These are phyloP conservation scores for Cordyceps cateniannulata DNA, from an alignment of 2,329 filamentous ascomycete species.

Conservation along the genomic window DNA sequence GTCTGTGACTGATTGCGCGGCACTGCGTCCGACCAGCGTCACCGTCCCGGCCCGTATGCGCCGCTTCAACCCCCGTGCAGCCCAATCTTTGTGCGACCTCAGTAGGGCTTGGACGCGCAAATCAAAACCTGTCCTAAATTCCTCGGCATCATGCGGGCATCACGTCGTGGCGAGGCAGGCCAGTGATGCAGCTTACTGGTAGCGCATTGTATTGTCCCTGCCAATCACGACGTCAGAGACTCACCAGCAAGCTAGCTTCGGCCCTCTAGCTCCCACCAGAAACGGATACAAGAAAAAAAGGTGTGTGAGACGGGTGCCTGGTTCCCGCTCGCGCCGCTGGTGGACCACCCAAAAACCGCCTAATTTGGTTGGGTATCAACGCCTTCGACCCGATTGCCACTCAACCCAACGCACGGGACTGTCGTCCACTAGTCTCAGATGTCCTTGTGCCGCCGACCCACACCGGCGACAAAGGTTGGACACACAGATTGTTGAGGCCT, in stretches of 20 bases:
- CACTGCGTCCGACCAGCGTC: neutral
- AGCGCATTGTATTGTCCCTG: neutral
- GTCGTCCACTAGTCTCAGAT: neutral
- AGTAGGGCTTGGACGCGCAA: neutral
- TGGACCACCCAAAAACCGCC: neutral
- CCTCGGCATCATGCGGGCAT: neutral
- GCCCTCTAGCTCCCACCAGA: neutral
- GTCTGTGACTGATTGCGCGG: neutral
- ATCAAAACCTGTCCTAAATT: neutral
- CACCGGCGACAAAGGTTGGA: neutral
- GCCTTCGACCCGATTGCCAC: conserved; percentile 9
- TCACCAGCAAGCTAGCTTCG: neutral
- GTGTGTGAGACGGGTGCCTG: conserved; percentile 10
- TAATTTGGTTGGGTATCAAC: conserved; percentile 11
- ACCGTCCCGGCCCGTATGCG: neutral
- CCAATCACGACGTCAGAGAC: neutral
- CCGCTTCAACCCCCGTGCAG: neutral
- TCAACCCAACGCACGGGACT: conserved; percentile 7
- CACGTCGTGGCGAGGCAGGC: neutral
- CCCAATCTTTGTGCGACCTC: neutral
- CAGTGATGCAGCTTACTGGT: neutral
- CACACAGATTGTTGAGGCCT: neutral
- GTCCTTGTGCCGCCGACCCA: neutral
- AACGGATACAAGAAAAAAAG: neutral
- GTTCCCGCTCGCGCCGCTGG: conserved; percentile 9